Evolutionary conservation across 306 rosid species (phyloP).

Genomic region (Coriaria nepalensis): DNA sequence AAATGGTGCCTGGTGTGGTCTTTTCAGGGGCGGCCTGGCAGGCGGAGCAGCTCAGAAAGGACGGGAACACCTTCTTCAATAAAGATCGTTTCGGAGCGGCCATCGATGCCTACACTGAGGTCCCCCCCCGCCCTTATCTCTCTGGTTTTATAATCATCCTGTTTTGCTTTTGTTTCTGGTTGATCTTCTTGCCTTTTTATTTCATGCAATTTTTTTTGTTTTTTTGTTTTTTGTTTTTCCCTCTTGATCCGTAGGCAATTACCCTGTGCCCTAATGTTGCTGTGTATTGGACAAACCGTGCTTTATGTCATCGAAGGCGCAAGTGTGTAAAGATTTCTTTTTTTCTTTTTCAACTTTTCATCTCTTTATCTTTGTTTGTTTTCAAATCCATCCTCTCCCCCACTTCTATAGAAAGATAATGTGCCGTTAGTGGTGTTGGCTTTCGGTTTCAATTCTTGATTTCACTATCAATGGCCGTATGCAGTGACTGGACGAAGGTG

Average conservation of each 20-base stretch:
- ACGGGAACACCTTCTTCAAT: constrained; percentile 70
- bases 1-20: constrained; percentile 38
- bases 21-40: constrained; percentile 26
- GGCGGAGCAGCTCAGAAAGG: constrained; percentile 54
- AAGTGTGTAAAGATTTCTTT: constrained; percentile 42
- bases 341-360: background rate
- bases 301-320: constrained; percentile 81
- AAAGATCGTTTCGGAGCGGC: constrained; percentile 77
- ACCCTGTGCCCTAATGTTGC: constrained; percentile 76
- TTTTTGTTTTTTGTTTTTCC: background rate
- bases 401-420: background rate
- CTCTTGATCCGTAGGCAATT: constrained; percentile 33
- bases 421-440: background rate
- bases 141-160: background rate
- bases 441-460: background rate
- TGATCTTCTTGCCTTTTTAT: background rate
- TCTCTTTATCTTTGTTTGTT: background rate
- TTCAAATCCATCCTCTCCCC: background rate
- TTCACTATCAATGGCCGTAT: constrained; percentile 7
- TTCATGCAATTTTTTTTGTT: background rate
- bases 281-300: constrained; percentile 80
- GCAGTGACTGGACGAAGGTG: constrained; percentile 74
- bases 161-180: background rate
- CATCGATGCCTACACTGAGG: constrained; percentile 94
- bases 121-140: constrained; percentile 2